Evolutionary conservation across 305 asterid species (phyloP).

Genomic region (Fraxinus ornus): DNA sequence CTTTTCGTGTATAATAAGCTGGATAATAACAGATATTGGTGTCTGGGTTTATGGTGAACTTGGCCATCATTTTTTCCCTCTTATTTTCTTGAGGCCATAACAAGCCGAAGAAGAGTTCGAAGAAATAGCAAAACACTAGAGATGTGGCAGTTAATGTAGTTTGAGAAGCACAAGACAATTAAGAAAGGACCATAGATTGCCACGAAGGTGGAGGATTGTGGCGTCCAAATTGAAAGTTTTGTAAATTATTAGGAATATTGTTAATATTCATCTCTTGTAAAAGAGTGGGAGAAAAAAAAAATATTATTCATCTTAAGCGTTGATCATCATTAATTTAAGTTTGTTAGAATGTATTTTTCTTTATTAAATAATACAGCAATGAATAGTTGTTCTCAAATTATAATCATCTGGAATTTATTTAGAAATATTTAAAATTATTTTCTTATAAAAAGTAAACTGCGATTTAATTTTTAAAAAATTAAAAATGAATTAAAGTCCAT

Average conservation of each 20-base stretch:
- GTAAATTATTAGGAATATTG: not conserved
- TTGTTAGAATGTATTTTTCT: no score
- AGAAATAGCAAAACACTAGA: conserved; percentile 2
- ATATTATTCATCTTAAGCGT: no score
- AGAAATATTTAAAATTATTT: not conserved
- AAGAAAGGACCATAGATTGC: conserved; percentile 46
- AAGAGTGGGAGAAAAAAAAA: not conserved
- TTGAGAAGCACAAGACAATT: conserved; percentile 23
- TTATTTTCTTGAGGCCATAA: not conserved
- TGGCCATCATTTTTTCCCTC: conserved; percentile 39
- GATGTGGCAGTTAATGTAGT: conserved; percentile 9
- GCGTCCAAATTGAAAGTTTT: conserved; percentile 25
- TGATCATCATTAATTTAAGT: no score
- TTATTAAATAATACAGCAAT: not conserved
- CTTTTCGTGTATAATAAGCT: conserved; percentile 26
- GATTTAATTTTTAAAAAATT: no score
- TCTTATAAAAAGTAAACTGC: not conserved
- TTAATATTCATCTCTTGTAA: no score
- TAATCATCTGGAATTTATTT: no score
- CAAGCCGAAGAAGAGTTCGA: not conserved
- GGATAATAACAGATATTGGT: conserved; percentile 33
- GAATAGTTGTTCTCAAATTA: not conserved
- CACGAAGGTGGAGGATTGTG: conserved; percentile 46
- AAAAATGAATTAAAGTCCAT: not conserved
- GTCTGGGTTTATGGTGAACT: conserved; percentile 45